Evolutionary conservation across 2,329 filamentous ascomycete genomes (phyloP), one percentile per base, ranked within the genome.

Genomic region (Albophoma yamanashiensis): DNA sequence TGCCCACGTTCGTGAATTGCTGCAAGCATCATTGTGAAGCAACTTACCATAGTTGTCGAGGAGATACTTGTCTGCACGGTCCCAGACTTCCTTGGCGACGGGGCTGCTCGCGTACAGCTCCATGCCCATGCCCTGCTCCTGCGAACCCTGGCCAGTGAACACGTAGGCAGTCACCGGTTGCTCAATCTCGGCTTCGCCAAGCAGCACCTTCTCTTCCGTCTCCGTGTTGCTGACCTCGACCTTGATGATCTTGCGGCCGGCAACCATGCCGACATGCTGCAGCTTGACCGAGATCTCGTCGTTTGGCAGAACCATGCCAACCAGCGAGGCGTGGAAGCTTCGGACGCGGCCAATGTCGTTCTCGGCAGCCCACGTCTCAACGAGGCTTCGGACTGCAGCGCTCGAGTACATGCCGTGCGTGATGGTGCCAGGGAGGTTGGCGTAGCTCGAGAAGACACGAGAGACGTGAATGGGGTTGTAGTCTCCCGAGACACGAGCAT

Each of bases 51-150:
- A 99, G 74, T 96, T 97, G 77, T 97, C 93, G 79, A 97, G 87
- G 74, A 99, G 93, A 74, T 99, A 96, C 76, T 91, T 95, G 78
- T 99, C 94, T 57, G 94, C 95, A 62, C 92, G 87, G 74, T 97
- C 94, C 94, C 94, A 99, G 58, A 99, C 94, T 68, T 96, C 93
- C 79, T 92, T 92, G 63, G 94, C 95, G 25, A 99, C 94, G 43
- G 88, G 80, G 73, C 94, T 97, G 81, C 88, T 96, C 69, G 83
- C 89, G 74, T 99, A 99, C 58, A 99, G 82, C 70, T 97, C 94
- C 94, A 99, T 99, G 76, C 94, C 94, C 94, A 99, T 99, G 63
- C 94, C 94, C 75, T 99, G 94, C 76, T 99, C 94, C 75, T 99
- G 95, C 57, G 92, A 97, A 68, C 94, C 94, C 76, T 99, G 94